Evolutionary conservation across 2,329 filamentous ascomycete species (phyloP).

Genomic region (Fusarium agapanthi): DNA sequence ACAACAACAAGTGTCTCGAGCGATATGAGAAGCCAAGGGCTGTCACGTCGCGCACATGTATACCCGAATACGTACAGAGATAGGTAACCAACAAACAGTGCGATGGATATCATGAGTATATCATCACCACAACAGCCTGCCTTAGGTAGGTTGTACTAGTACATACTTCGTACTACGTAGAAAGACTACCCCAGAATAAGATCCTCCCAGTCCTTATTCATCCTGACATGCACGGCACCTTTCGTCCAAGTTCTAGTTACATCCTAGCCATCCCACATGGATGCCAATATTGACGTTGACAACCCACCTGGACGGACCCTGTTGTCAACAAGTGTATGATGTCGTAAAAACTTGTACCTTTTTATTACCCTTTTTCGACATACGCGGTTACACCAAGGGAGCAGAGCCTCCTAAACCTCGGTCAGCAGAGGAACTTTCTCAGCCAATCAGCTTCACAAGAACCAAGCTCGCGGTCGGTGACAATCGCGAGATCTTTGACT

Average conservation of each 20-base stretch:
- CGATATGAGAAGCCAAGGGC: background rate
- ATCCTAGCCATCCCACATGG: background rate
- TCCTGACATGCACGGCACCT: slow-evolving; percentile 25
- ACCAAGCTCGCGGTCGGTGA: background rate
- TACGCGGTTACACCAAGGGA: background rate
- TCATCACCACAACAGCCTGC: background rate
- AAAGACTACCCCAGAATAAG: background rate
- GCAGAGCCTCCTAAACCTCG: slow-evolving; percentile 10
- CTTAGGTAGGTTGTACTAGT: background rate
- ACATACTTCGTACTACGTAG: background rate
- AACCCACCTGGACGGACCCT: background rate
- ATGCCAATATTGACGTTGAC: background rate
- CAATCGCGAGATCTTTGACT: background rate
- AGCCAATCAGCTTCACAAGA: slow-evolving; percentile 38
- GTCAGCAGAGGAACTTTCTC: slow-evolving; percentile 41
- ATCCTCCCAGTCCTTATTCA: background rate
- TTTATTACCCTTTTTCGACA: background rate
- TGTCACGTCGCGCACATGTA: background rate
- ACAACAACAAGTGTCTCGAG: background rate
- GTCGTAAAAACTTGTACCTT: background rate
- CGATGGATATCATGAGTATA: background rate
- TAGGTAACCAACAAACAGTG: background rate
- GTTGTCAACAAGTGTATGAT: background rate
- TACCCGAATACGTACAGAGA: background rate
- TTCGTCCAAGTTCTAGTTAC: background rate